These are phyloP conservation scores for Tilletia caries DNA, from an alignment of 1,284 basidiomycete species.

Conservation along the genomic window DNA sequence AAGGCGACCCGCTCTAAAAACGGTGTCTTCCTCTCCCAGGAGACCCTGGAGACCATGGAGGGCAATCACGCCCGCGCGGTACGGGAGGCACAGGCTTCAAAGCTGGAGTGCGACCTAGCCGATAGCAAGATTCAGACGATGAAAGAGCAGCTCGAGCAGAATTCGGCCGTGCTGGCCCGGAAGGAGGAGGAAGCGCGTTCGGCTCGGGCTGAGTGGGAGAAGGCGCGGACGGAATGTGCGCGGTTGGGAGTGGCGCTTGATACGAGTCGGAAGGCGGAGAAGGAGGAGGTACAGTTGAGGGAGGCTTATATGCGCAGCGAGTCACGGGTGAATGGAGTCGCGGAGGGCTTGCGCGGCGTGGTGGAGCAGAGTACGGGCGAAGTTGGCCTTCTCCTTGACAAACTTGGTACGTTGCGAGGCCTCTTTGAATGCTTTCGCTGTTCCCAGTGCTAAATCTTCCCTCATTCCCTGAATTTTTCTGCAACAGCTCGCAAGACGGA, in stretches of 20 bases:
- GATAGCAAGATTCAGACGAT: slow-evolving; percentile 44
- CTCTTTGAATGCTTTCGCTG: not conserved
- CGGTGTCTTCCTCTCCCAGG: slow-evolving; percentile 46
- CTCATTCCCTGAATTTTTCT: not conserved
- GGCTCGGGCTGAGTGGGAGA: slow-evolving; percentile 34
- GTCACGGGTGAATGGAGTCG: slow-evolving; percentile 67
- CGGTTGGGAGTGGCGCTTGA: not conserved
- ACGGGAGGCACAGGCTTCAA: not conserved
- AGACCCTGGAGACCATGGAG: slow-evolving; percentile 41
- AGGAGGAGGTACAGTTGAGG: slow-evolving; percentile 61
- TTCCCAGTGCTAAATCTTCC: not conserved
- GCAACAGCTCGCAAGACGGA: slow-evolving; percentile 55
- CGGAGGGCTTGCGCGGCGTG: slow-evolving; percentile 66
- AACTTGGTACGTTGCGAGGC: slow-evolving; percentile 66
- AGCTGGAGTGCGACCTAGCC: slow-evolving; percentile 32
- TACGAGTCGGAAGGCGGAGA: slow-evolving; percentile 19
- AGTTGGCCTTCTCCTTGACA: slow-evolving; percentile 71
- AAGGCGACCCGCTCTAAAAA: slow-evolving; percentile 55
- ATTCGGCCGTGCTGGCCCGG: slow-evolving; percentile 46
- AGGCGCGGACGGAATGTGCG: slow-evolving; percentile 22
- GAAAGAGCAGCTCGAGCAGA: slow-evolving; percentile 52
- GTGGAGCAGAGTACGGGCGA: slow-evolving; percentile 70
- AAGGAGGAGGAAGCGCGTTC: slow-evolving; percentile 38
- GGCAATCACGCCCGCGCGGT: slow-evolving; percentile 28
- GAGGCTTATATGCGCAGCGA: slow-evolving; percentile 76